Evolutionary conservation across 2,329 filamentous ascomycete species (phyloP), one percentile per base, ranked within the genome.

Genomic region (Plectosphaerella plurivora): DNA sequence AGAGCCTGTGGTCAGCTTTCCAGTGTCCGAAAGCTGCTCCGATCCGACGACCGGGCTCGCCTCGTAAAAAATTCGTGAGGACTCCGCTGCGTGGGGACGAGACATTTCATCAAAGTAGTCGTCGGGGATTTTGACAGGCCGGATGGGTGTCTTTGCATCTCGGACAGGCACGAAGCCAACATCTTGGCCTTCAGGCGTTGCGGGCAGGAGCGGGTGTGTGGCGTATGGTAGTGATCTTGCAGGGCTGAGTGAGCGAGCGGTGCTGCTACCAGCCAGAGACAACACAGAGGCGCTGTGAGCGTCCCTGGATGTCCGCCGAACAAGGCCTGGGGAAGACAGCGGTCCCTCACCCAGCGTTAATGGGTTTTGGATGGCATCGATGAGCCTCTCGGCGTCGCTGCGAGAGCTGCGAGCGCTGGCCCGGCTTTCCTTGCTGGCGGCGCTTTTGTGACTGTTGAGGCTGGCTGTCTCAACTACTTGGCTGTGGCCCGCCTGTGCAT

Each of bases 341-440:
- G 49, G 37, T 10, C 24, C 18, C 6, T 55, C 51, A 18, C 53
- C 58, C 7, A 77, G 59, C 2, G 69, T 63, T 2, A 82, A 67
- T 0, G 86, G 80, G 11, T 81, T 83, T 60, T 86, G 81, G 3
- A 91, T 87, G 3, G 86, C 87, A 61, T 89, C 81, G 22, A 90
- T 89, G 12, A 91, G 71, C 25, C 87, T 74, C 55, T 90, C 87
- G 0, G 87, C 84, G 58, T 89, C 84, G 57, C 83, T 83, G 39
- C 65, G 70, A 15, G 71, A 77, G 57, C 83, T 86, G 2, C 57
- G 69, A n/a, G 59, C 64, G 47, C 74, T 79, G 37, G 55, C 67
- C 20, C 65, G 57, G 52, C 76, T 79, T 20, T 57, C 67, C 24
- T 67, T 54, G 47, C 76, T 81, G 16, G 55, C 63, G 2, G 61